These are phyloP conservation scores for Phytophthora pluvialis DNA, from an alignment of 352 stramenopile species.

Conservation along the genomic window DNA sequence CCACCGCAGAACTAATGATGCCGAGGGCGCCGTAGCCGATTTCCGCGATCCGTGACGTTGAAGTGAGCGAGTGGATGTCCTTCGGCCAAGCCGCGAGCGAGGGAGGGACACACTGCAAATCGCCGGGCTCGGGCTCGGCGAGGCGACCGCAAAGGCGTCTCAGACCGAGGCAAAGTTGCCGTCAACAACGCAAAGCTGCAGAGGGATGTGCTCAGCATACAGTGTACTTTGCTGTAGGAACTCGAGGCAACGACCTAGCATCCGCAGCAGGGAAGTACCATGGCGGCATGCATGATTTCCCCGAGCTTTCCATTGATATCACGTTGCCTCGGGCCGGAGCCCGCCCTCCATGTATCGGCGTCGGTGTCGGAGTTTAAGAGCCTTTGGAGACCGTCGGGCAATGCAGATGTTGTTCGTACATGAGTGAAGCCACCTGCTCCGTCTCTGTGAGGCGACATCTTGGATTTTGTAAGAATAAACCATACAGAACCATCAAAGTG, in stretches of 20 bases:
- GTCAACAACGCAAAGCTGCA: neutral
- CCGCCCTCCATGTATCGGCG: no score
- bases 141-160: slow-evolving; percentile 9
- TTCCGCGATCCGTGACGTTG: slow-evolving; percentile 31
- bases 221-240: no score
- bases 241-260: no score
- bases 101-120: slow-evolving; percentile 16
- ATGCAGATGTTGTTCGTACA: neutral
- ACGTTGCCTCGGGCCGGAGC: no score
- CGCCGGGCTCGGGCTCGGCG: neutral
- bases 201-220: neutral
- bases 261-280: no score
- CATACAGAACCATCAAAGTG: slow-evolving; percentile 16
- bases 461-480: slow-evolving; percentile 22
- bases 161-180: slow-evolving; percentile 18
- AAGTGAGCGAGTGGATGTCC: slow-evolving; percentile 26
- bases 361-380: neutral
- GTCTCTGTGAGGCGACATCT: slow-evolving; percentile 15
- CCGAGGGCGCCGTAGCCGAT: slow-evolving; percentile 16
- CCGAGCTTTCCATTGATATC: no score
- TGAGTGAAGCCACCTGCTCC: slow-evolving; percentile 19
- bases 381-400: neutral
- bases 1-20: neutral
- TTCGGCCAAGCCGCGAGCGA: neutral
- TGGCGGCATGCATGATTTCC: no score